Conservation (phyloP, 1,284 basidiomycete genomes). For the Moesziomyces sp. region DNA sequence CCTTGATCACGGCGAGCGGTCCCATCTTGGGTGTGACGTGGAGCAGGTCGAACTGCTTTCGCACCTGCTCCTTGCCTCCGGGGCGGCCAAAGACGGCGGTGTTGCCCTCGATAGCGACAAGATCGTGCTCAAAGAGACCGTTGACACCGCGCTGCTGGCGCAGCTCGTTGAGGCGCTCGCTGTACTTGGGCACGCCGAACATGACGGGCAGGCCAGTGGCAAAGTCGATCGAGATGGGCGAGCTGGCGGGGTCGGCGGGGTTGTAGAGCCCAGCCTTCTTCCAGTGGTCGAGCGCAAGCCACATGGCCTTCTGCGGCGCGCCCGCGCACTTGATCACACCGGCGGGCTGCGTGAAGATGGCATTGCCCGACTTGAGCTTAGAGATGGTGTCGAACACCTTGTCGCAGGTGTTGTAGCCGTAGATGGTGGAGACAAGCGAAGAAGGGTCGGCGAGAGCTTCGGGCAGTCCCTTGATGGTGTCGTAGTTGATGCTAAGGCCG, state of each 20-base stretch:
- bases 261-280: constrained; percentile 52
- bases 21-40: constrained; percentile 94
- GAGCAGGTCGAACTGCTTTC: constrained; percentile 81
- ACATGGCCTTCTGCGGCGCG: constrained; percentile 71
- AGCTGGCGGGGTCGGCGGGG: constrained; percentile 65
- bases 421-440: constrained; percentile 92
- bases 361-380: constrained; percentile 80
- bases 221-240: constrained; percentile 77
- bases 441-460: constrained; percentile 80
- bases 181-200: constrained; percentile 88
- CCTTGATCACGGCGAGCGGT: constrained; percentile 83
- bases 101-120: constrained; percentile 76
- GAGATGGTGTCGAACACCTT: constrained; percentile 67
- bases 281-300: constrained; percentile 64
- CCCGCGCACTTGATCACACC: constrained; percentile 95
- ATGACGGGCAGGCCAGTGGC: constrained; percentile 88
- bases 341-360: constrained; percentile 96
- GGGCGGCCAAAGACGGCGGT: constrained; percentile 78
- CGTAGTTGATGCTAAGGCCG: constrained; percentile 83
- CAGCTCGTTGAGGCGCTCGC: constrained; percentile 82
- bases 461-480: constrained; percentile 79
- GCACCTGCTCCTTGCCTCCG: constrained; percentile 69
- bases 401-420: constrained; percentile 71
- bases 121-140: constrained; percentile 84
- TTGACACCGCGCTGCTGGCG: constrained; percentile 82